Base-by-base conservation (phyloP, 108 stramenopile species). In the Pseudonitzschia multistriata region DNA sequence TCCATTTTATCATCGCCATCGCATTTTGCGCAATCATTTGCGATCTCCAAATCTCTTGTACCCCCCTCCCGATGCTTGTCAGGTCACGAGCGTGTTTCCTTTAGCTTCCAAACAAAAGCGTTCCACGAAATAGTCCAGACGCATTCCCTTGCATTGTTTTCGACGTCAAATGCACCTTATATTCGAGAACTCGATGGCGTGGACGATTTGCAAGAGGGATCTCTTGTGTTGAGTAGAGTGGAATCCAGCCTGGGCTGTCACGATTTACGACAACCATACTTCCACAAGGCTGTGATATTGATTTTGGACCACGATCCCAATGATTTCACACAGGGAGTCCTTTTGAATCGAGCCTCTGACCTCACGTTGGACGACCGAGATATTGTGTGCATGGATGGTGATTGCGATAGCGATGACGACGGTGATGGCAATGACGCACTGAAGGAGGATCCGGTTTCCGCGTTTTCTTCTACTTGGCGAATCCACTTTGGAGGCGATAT, bases 401-500 rank as follows among this genome's bases (percentile, higher is more conserved):
- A 78, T 31, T 45, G 61, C 59, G 80, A 77, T 7, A 49, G 77
- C 40, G 83, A 78, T 8, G 37, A 37, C 37, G 36, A 37, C 13
- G 19, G 13, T 68, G 11, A 24, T 49, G 31, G 8, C 37, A 8
- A 37, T 8, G 37, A 37, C 37, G 37, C 37, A 45, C 15, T 27
- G 25, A 45, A 45, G 42, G 19, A 6, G 40, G 60, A 71, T 34
- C 37, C 2, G 29, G 7, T 24, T 64, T 15, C 37, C 17, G 5
- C 33, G 13, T 4, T 36, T 14, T 36, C 36, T 6, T 35, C 61
- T 37, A 33, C 10, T 29, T 81, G 78, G 80, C 29, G 71, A 4
- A 75, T 81, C n/a, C 82, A 73, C 66, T 86, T 83, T 73, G 85
- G 85, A 34, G 85, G 85, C 24, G 85, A 86, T 33, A 77, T 86